These are phyloP conservation scores for Chamaecyparis obtusa DNA, from an alignment of 75 land plant genomes.

Conservation along the genomic window DNA sequence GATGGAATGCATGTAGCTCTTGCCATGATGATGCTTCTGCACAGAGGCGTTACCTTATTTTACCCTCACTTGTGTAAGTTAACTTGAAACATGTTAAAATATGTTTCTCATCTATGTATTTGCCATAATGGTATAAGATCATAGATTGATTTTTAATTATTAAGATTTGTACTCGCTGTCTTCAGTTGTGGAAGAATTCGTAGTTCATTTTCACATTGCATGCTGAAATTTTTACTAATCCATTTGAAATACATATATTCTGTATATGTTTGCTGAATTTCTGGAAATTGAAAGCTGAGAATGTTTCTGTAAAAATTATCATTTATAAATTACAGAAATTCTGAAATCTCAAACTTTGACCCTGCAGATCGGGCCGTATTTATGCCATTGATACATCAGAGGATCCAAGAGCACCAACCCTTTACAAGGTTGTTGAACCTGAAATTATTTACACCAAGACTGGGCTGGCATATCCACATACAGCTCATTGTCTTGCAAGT, in stretches of 20 bases:
- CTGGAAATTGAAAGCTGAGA: background rate
- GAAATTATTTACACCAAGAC: slow-evolving; percentile 70
- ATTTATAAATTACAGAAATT: background rate
- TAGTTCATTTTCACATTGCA: background rate
- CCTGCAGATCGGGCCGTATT: slow-evolving; percentile 76
- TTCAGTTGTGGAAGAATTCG: background rate
- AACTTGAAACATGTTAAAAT: background rate
- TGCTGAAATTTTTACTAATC: background rate
- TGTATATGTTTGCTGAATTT: background rate
- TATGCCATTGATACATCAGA: slow-evolving; percentile 78
- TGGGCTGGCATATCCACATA: slow-evolving; percentile 92
- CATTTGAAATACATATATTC: background rate
- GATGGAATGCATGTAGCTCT: slow-evolving; percentile 99
- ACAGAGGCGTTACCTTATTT: slow-evolving; percentile 71
- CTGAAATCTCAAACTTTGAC: slow-evolving; percentile 1
- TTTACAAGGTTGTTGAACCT: slow-evolving; percentile 86
- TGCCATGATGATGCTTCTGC: slow-evolving; percentile 82
- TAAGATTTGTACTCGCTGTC: background rate
- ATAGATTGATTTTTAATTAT: background rate
- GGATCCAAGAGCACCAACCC: slow-evolving; percentile 70
- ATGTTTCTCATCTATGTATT: background rate
- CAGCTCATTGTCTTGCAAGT: slow-evolving; percentile 94
- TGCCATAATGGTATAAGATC: background rate
- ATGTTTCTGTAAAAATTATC: background rate
- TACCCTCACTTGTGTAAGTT: slow-evolving; percentile 87